phyloP scores from a whole-genome alignment of 345 rosid species.

The Brassica carinata region DNA sequence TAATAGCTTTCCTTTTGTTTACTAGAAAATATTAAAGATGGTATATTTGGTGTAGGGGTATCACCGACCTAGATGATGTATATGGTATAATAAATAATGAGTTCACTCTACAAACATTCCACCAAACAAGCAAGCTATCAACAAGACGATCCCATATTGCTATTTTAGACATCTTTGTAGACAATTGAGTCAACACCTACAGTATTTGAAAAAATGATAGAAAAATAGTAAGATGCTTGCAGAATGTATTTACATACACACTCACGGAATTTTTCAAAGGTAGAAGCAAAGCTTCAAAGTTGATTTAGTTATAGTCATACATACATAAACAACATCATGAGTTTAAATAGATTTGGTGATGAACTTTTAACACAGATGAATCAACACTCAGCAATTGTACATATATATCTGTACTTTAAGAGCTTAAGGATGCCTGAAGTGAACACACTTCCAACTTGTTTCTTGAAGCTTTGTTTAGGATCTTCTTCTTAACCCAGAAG shows the following conservation, averaged over 20 bases:
- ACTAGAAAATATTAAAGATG: neutral
- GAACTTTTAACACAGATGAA: slow-evolving; percentile 22
- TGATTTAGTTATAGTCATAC: slow-evolving; percentile 2
- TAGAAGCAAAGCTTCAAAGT: slow-evolving; percentile 7
- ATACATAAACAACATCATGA: slow-evolving; percentile 23
- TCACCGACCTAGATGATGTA: slow-evolving; percentile 65
- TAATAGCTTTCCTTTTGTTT: neutral
- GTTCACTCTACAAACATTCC: slow-evolving; percentile 58
- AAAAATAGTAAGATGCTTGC: neutral
- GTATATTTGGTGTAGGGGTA: slow-evolving; percentile 39
- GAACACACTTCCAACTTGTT: slow-evolving; percentile 9
- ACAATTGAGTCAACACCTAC: neutral
- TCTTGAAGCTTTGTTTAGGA: slow-evolving; percentile 37
- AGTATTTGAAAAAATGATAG: neutral
- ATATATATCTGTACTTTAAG: slow-evolving; percentile 29
- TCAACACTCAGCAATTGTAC: slow-evolving; percentile 4
- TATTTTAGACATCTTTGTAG: slow-evolving; percentile 68
- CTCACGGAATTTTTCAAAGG: neutral
- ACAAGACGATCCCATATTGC: slow-evolving; percentile 61
- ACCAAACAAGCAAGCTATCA: slow-evolving; percentile 46
- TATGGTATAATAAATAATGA: slow-evolving; percentile 29
- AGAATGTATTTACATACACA: neutral
- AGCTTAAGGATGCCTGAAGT: neutral
- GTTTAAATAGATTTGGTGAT: slow-evolving; percentile 14
- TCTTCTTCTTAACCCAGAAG: slow-evolving; percentile 46